These are phyloP conservation scores for Dendrobium catenatum DNA, from an alignment of 106 monocot species.

Conservation along the genomic window DNA sequence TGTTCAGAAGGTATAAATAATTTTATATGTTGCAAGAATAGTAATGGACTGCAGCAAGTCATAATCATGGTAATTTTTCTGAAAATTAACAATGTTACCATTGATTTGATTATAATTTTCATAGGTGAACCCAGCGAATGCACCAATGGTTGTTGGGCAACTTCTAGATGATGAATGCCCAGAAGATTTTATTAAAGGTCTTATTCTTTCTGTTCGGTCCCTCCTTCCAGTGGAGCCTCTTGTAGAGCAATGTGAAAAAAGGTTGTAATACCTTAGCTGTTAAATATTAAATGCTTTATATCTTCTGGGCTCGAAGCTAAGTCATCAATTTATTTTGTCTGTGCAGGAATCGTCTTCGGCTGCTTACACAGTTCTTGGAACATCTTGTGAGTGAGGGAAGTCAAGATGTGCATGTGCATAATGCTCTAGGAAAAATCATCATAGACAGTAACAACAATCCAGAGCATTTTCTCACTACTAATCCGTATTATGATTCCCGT, in stretches of 20 bases:
- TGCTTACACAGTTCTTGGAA: conserved; percentile 93
- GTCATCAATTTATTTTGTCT: conserved; percentile 3
- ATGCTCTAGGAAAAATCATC: conserved; percentile 95
- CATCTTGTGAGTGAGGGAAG: conserved; percentile 99
- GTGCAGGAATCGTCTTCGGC: conserved; percentile 70
- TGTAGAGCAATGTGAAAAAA: conserved; percentile 98
- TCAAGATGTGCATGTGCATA: conserved; percentile 99
- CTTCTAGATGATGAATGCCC: conserved; percentile 94
- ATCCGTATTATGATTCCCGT: conserved; percentile 98
- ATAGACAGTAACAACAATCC: conserved; percentile 99
- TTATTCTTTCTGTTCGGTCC: conserved; percentile 93
- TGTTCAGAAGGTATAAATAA: conserved; percentile 76
- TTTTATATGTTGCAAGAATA: neutral
- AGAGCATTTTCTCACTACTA: conserved; percentile 93
- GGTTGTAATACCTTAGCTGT: conserved; percentile 19
- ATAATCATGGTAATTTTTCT: too few relatives aligned
- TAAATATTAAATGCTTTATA: neutral
- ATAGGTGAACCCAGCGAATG: conserved; percentile 91
- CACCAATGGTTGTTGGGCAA: conserved; percentile 92
- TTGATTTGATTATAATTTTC: neutral
- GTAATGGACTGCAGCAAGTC: too few relatives aligned
- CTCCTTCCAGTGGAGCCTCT: conserved; percentile 97
- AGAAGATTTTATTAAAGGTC: conserved; percentile 96
- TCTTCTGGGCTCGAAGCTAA: neutral
- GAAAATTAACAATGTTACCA: too few relatives aligned